Conservation (phyloP, 495 filamentous ascomycete genomes). For the Bacidia rubella region DNA sequence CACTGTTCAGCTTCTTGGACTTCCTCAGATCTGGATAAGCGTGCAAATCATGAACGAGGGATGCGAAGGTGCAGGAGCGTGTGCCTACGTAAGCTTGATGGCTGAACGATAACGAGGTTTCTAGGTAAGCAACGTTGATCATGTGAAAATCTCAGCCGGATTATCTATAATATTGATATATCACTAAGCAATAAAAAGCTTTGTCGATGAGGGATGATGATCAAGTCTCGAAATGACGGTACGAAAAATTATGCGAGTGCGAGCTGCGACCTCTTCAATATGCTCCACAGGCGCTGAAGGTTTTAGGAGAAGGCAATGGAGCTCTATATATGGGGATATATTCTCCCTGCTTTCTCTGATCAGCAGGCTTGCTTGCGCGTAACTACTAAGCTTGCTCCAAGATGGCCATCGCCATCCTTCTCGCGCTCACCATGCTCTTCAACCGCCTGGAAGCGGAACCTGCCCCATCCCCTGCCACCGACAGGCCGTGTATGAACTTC, state of each 20-base stretch:
- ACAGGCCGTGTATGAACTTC: conserved; percentile 4
- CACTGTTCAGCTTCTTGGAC: too few relatives aligned
- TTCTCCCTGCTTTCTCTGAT: not conserved
- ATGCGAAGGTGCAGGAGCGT: not conserved
- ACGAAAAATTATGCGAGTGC: not conserved
- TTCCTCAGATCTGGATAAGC: not conserved
- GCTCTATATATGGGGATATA: conserved; percentile 1
- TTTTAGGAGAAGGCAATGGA: not conserved
- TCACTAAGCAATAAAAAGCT: not conserved
- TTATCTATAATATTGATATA: not conserved
- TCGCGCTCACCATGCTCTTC: not conserved
- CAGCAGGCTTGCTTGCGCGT: not conserved
- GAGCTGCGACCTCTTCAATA: not conserved
- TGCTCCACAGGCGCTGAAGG: not conserved
- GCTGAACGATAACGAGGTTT: not conserved
- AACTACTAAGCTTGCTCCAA: not conserved
- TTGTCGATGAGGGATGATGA: too few relatives aligned
- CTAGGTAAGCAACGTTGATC: not conserved
- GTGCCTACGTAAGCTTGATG: not conserved
- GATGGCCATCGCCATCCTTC: conserved; percentile 1
- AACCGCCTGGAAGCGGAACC: not conserved
- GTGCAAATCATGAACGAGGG: not conserved
- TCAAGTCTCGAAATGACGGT: conserved; percentile 1
- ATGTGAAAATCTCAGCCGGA: not conserved
- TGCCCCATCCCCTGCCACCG: not conserved